Evolutionary conservation across 202 grass and related monocot genomes (phyloP), one percentile per base, ranked within the genome.

Genomic region (Bolboschoenoplectus hybrid): DNA sequence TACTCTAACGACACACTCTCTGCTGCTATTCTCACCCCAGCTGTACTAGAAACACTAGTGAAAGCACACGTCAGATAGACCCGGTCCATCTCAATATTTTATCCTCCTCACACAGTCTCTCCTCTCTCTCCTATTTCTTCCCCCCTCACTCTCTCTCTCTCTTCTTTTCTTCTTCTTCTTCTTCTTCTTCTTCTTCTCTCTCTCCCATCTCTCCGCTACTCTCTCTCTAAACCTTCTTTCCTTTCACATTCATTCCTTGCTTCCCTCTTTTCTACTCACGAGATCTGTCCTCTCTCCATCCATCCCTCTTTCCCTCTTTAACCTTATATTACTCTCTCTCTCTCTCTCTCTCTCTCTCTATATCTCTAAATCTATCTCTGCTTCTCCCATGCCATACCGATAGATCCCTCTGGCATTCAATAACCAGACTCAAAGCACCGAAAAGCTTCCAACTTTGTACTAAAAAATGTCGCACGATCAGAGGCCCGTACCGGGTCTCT

Each of bases 401-500:
- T 77, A 61, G 81, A 85, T 71, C 38, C 83, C 82, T 35, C 82
- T 39, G 85, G 74, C 46, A 82, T 66, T 46, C 85, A 64, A 67
- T 77, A 60, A 41, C 41, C 38, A 78, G 43, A 67, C 58, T 70
- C 34, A 5, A 2, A 52, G 0, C 35, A 13, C 10, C 9, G 2
- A 40, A 20, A 63, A 40, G 74, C 41, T 44, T 83, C 85, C 66
- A 82, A 89, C 83, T 78, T 89, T 88, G 87, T 58, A 70, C 76
- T 3, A 5, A 0, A 84, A 81, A 91, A 95, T 95, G 91, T 89
- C 93, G 84, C 89, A 63, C 85, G 87, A 85, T 94, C 90, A 45
- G 84, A 86, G 84, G 81, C 89, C 71, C 89, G 88, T 70, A 2
- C 9, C 87, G 82, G 44, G 74, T 87, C 67, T 85, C 87, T 52